Conservation (phyloP, 2,329 filamentous ascomycete genomes). For the Monosporascus sp. region DNA sequence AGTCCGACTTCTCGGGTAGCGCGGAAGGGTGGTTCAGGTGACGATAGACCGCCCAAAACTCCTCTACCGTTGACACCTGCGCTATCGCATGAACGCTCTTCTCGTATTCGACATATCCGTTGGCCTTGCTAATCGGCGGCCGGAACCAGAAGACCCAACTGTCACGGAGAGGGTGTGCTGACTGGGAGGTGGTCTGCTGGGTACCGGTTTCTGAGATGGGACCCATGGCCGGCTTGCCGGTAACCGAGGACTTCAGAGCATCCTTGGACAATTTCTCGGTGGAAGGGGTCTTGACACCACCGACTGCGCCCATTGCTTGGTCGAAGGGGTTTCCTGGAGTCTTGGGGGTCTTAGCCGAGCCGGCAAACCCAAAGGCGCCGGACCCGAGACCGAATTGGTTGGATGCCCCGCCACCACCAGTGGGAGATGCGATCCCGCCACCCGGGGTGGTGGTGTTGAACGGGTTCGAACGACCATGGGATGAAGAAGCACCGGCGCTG, state of each 20-base stretch:
- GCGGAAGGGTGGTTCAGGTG: slow-evolving; percentile 86
- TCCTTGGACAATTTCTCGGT: slow-evolving; percentile 60
- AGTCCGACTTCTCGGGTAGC: slow-evolving; percentile 89
- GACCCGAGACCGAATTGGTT: slow-evolving; percentile 91
- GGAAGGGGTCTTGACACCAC: slow-evolving; percentile 46
- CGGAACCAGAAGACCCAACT: slow-evolving; percentile 97
- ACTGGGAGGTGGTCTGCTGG: slow-evolving; percentile 34
- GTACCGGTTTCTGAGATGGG: slow-evolving; percentile 39
- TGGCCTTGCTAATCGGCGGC: slow-evolving; percentile 92
- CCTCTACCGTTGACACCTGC: slow-evolving; percentile 74
- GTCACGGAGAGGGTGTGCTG: slow-evolving; percentile 65
- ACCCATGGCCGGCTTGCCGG: slow-evolving; percentile 36
- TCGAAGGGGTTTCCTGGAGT: slow-evolving; percentile 77
- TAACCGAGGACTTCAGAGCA: slow-evolving; percentile 18
- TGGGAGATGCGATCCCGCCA: slow-evolving; percentile 67
- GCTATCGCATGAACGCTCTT: slow-evolving; percentile 90
- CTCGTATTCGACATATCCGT: slow-evolving; percentile 83
- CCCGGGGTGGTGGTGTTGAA: slow-evolving; percentile 71
- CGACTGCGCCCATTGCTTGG: slow-evolving; percentile 52
- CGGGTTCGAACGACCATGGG: slow-evolving; percentile 71
- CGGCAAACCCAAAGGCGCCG: slow-evolving; percentile 95
- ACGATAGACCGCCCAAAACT: slow-evolving; percentile 84
- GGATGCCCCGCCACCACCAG: slow-evolving; percentile 58
- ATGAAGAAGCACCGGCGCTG: slow-evolving; percentile 61
- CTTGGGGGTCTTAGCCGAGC: slow-evolving; percentile 82